Evolutionary conservation across 73 alveolate genomes (phyloP).

Genomic region (Durusdinium trenchii): DNA sequence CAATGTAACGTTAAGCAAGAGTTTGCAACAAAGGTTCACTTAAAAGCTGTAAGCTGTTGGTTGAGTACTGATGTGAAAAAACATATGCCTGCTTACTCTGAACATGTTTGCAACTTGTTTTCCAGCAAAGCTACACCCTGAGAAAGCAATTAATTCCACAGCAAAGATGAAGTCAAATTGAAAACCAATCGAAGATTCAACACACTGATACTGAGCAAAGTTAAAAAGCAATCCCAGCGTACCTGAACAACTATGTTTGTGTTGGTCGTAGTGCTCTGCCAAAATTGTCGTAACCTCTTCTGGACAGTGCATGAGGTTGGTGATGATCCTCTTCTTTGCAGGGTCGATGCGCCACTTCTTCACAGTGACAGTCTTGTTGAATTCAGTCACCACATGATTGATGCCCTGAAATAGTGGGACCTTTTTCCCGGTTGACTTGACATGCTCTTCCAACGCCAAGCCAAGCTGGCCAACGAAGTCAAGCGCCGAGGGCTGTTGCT

Average conservation of each 20-base stretch:
- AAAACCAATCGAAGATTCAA: background rate
- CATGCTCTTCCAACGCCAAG: background rate
- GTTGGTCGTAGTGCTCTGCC: slow-evolving; percentile 8
- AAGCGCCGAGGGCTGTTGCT: slow-evolving; percentile 9
- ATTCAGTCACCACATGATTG: background rate
- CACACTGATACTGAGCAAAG: background rate
- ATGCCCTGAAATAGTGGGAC: background rate
- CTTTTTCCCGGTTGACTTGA: background rate
- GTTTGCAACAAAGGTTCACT: background rate
- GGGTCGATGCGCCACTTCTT: background rate
- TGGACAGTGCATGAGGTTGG: slow-evolving; percentile 1
- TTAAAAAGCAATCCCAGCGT: background rate
- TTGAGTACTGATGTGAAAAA: background rate
- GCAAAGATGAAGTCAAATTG: background rate
- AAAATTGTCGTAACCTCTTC: background rate
- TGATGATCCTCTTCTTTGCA: background rate
- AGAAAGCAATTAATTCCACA: background rate
- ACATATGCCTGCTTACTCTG: too few species aligned
- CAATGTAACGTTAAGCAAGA: background rate
- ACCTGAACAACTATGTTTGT: slow-evolving; percentile 21
- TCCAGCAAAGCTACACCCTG: background rate
- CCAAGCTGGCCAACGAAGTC: background rate
- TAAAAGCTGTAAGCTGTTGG: background rate
- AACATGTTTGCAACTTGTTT: background rate
- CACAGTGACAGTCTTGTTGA: background rate